Evolutionary conservation across 2,329 filamentous ascomycete species (phyloP).

Genomic region (Xylariaceae sp.): DNA sequence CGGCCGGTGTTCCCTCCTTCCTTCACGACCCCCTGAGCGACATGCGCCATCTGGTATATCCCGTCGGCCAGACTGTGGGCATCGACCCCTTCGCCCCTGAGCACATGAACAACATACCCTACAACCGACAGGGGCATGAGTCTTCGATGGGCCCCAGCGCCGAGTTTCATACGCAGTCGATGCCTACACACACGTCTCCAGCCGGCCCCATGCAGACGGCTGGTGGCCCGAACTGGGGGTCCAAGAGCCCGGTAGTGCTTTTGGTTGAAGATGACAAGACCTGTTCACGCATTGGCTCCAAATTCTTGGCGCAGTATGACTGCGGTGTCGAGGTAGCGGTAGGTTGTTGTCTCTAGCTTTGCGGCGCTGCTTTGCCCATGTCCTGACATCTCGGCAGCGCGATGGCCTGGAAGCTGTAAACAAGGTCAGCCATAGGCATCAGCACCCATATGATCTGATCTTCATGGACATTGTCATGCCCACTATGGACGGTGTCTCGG

Average conservation of each 20-base stretch:
- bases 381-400: slow-evolving; percentile 41
- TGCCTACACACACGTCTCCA: slow-evolving; percentile 26
- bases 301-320: slow-evolving; percentile 58
- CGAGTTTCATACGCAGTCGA: slow-evolving; percentile 27
- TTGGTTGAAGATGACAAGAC: slow-evolving; percentile 78
- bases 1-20: slow-evolving; percentile 31
- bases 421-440: slow-evolving; percentile 58
- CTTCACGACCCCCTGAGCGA: slow-evolving; percentile 49
- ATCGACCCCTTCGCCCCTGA: slow-evolving; percentile 94
- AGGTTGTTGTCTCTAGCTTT: slow-evolving; percentile 14
- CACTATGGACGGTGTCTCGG: slow-evolving; percentile 86
- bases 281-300: slow-evolving; percentile 59
- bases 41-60: slow-evolving; percentile 69
- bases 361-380: background rate
- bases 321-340: slow-evolving; percentile 63
- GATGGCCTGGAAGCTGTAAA: slow-evolving; percentile 89
- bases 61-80: slow-evolving; percentile 80
- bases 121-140: slow-evolving; percentile 60
- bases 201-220: slow-evolving; percentile 16
- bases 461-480: slow-evolving; percentile 98
- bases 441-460: slow-evolving; percentile 55
- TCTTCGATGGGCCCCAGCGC: slow-evolving; percentile 33
- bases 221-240: slow-evolving; percentile 47
- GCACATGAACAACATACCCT: slow-evolving; percentile 90
- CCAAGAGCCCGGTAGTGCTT: slow-evolving; percentile 68